phyloP scores from a whole-genome alignment of 1,284 basidiomycete species.

The Apiotrichum mycotoxinovorans region DNA sequence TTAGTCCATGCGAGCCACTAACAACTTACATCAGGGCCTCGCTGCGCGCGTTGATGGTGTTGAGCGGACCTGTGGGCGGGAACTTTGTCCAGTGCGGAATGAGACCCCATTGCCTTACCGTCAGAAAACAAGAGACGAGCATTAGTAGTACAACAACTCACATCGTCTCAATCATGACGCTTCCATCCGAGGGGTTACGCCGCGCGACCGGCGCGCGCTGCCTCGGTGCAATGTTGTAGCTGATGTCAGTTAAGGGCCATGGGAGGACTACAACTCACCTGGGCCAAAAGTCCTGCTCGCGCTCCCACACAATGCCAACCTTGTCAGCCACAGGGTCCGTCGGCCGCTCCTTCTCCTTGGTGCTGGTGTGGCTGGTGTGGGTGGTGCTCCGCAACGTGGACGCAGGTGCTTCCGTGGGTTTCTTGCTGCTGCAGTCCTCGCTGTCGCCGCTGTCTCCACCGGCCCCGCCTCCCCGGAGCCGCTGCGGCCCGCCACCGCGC shows the following conservation, averaged over 20 bases:
- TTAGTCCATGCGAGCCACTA: background rate
- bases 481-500: slow-evolving; percentile 1
- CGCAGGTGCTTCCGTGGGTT: background rate
- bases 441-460: slow-evolving; percentile 5
- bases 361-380: too few species aligned
- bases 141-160: slow-evolving; percentile 14
- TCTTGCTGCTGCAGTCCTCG: background rate
- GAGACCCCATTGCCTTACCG: slow-evolving; percentile 80
- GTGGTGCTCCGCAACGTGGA: background rate
- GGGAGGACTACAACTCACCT: slow-evolving; percentile 20
- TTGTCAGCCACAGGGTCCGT: background rate
- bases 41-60: slow-evolving; percentile 83
- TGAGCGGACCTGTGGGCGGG: slow-evolving; percentile 63
- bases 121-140: background rate
- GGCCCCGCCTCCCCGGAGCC: slow-evolving; percentile 15
- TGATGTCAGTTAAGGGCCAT: slow-evolving; percentile 7
- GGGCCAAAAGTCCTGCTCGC: slow-evolving; percentile 35
- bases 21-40: slow-evolving; percentile 68
- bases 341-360: background rate
- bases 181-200: slow-evolving; percentile 54
- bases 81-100: slow-evolving; percentile 77
- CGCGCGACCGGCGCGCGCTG: slow-evolving; percentile 39
- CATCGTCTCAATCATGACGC: slow-evolving; percentile 46
- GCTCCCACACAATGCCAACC: slow-evolving; percentile 33
- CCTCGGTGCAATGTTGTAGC: slow-evolving; percentile 46